phyloP scores from a whole-genome alignment of 305 asterid genomes.

The Fraxinus angustifolia region DNA sequence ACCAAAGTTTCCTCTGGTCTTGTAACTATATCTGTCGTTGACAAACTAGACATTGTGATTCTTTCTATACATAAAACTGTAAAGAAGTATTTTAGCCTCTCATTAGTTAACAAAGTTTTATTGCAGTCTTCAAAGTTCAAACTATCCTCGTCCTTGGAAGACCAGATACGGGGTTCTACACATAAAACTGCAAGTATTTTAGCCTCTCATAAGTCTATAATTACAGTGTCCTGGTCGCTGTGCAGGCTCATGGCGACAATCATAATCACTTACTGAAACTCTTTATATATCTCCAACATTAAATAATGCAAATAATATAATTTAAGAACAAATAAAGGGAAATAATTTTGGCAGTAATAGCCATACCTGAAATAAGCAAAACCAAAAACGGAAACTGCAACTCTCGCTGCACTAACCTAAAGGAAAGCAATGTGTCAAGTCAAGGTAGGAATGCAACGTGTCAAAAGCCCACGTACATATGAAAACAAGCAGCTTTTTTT shows the following conservation, averaged over 20 bases:
- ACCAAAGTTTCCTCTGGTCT: background rate
- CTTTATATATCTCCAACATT: background rate
- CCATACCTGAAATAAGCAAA: slow-evolving; percentile 89
- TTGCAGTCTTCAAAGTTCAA: background rate
- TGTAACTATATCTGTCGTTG: background rate
- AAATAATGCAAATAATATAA: slow-evolving; percentile 6
- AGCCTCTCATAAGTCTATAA: background rate
- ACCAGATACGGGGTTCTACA: background rate
- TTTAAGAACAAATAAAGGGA: slow-evolving; percentile 6
- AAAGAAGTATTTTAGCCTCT: background rate
- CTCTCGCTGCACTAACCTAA: slow-evolving; percentile 74
- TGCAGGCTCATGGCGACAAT: background rate
- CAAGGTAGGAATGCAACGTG: slow-evolving; percentile 6
- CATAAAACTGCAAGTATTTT: background rate
- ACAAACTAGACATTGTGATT: background rate
- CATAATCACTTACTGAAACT: background rate
- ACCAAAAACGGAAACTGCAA: slow-evolving; percentile 86
- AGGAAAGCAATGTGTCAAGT: slow-evolving; percentile 31
- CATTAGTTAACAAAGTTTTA: background rate
- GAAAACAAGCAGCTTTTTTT: slow-evolving; percentile 9
- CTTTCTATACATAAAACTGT: background rate
- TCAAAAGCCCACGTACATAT: slow-evolving; percentile 15
- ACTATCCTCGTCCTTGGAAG: background rate
- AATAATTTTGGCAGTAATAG: slow-evolving; percentile 6
- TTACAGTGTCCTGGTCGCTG: background rate